Percentiles rank a stretch among this genome's conserved stretches.
phyloP scores from a whole-genome alignment of 495 filamentous ascomycete genomes.

The Aspergillus cavernicola region DNA sequence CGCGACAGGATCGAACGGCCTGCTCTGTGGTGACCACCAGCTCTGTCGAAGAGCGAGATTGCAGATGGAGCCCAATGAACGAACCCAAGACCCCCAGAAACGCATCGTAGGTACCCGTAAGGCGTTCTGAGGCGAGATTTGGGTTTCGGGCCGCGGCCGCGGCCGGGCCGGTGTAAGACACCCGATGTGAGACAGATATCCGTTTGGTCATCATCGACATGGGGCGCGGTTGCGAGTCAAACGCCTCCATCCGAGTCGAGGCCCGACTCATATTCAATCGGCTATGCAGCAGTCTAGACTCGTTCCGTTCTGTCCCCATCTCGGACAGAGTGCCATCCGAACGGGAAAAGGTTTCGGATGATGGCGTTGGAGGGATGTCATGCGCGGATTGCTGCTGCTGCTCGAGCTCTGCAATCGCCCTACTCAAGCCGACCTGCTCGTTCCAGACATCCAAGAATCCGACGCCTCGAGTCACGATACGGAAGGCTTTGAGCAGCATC shows the following conservation, averaged over 20 bases:
- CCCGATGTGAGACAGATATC: slow-evolving; percentile 53
- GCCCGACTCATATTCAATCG: slow-evolving; percentile 37
- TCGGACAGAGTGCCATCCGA: slow-evolving; percentile 17
- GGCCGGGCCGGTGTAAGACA: slow-evolving; percentile 50
- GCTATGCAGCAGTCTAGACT: slow-evolving; percentile 36
- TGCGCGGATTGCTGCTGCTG: slow-evolving; percentile 29
- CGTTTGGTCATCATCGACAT: slow-evolving; percentile 43
- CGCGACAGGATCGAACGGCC: slow-evolving; percentile 74
- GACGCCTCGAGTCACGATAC: slow-evolving; percentile 86
- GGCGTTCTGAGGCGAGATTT: slow-evolving; percentile 60
- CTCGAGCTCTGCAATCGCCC: slow-evolving; percentile 59
- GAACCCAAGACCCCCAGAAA: slow-evolving; percentile 86
- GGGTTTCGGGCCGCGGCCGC: slow-evolving; percentile 38
- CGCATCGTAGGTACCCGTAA: slow-evolving; percentile 73
- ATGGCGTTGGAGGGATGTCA: slow-evolving; percentile 66
- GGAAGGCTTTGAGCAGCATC: slow-evolving; percentile 89
- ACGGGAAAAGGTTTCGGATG: slow-evolving; percentile 51
- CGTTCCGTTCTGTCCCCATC: slow-evolving; percentile 27
- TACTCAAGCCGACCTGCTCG: slow-evolving; percentile 63
- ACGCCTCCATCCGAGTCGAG: slow-evolving; percentile 35
- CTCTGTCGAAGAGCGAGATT: slow-evolving; percentile 82
- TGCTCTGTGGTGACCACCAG: slow-evolving; percentile 72
- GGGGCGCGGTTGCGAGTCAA: slow-evolving; percentile 28
- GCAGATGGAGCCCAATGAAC: slow-evolving; percentile 87
- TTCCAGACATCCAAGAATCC: slow-evolving; percentile 89